Base-by-base conservation (phyloP, 345 rosid species). In the Eucalyptus fibrosa region DNA sequence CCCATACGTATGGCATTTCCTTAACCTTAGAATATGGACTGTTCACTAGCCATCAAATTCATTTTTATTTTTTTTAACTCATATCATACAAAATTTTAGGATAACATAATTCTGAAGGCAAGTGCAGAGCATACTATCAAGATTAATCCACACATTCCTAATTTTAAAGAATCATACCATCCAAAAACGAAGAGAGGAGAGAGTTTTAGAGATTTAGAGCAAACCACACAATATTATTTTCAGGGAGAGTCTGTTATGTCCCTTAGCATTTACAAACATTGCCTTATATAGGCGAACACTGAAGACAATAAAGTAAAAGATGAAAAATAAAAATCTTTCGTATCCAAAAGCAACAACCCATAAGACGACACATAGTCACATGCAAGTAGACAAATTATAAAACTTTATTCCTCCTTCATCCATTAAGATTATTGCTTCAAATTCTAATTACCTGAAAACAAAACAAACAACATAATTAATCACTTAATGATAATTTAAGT, bases 261-360 rank as follows among this genome's bases (percentile, higher is more conserved):
- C 11, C 2, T 53, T 19, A 53, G 26, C 59, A 53, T 53, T 53
- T 53, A 53, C 26, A 53, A 53, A 0, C 59, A 53, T 53, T 53
- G 59, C 0, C 26, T 53, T 53, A 49, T 3, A 51, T 3, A 51
- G 55, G 23, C 23, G 2, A 51, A 51, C 55, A 7, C 21, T 17
- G 8, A 51, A 51, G 55, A 51, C 55, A 51, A 1, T 51, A 8
- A 55, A 21, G 12, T 56, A 56, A 24, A 56, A 24, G 62, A 24
- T 24, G 62, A 56, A 56, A 0, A 56, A 56, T 56, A 56, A 11
- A 56, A 56, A 0, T 56, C 62, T 0, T 0, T 24, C 0, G 3
- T 0, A 0, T 56, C 30, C 62, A 56, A 56, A 56, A 56, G 62
- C 30, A 1, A 56, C 62, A 56, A 56, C 13, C 62, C 30, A 56